Evolutionary conservation across 345 rosid genomes (phyloP), one percentile per base, ranked within the genome.

Genomic region (Euphorbia tirucalli): DNA sequence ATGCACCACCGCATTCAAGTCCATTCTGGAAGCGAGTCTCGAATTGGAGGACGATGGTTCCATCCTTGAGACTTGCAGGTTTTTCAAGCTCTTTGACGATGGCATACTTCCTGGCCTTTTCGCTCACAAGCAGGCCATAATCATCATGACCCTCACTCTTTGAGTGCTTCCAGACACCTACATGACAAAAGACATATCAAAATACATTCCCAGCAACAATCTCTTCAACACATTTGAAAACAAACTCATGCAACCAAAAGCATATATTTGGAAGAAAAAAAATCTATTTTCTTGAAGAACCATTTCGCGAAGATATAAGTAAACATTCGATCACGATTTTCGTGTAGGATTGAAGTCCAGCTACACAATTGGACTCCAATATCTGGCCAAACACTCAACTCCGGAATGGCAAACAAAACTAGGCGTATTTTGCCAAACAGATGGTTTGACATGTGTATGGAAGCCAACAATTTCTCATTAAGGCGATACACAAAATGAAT

Each of bases 1-100:
- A 91, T 24, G 97, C 91, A 74, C 97, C 97, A 62, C 97, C 97
- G 64, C 97, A 91, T 83, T 91, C 97, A 44, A 91, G 93, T 31
- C 97, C 95, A 14, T 88, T 83, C 61, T 89, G 97, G 61, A 87
- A 79, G 58, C 97, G 95, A 75, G 82, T 83, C 81, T 91, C 97
- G 68, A 84, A 89, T 22, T 89, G 95, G 43, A 91, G 90, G 69
- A 88, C 93, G 57, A 80, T 50, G 24, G 91, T 91, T 56, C 87
- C 91, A 21, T 89, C 91, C 84, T 87, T 87, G 15, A 89, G 91
- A 85, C 37, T 81, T 30, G 70, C 79, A 7, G 88, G 85, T 80
- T 83, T 80, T 39, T 84, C 85, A 24, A 91, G 88, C 86, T 82
- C 90, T 50, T 77, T 91, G 74, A 91, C 97, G 1, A 91, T 87